phyloP scores from a whole-genome alignment of 352 stramenopile genomes.

The Paralagenidium karlingii region DNA sequence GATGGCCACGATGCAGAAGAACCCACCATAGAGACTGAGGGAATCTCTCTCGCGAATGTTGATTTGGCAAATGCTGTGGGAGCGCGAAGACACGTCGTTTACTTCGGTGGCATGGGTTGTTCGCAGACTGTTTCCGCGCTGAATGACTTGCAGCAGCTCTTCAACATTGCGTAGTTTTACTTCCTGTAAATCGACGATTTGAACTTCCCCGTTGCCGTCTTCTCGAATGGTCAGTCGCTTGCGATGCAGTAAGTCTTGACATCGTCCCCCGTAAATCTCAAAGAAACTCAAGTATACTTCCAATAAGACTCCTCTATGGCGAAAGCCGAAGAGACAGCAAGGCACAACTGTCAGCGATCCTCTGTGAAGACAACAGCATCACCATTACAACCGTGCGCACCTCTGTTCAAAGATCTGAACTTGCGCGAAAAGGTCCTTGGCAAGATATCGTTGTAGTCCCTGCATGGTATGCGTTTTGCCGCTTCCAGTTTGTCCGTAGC shows the following conservation, averaged over 20 bases:
- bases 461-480: constrained; percentile 94
- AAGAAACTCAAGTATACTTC: constrained; percentile 91
- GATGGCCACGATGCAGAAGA: no score
- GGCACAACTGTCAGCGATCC: not conserved
- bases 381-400: constrained; percentile 1
- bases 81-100: constrained; percentile 92
- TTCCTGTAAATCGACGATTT: constrained; percentile 92
- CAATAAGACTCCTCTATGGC: constrained; percentile 33
- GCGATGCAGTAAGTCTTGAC: constrained; percentile 89
- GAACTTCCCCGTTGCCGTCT: constrained; percentile 89
- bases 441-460: constrained; percentile 69
- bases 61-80: constrained; percentile 94
- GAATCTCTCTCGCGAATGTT: constrained; percentile 46
- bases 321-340: not conserved
- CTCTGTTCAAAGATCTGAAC: constrained; percentile 35
- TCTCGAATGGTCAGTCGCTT: constrained; percentile 89
- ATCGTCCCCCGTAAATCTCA: constrained; percentile 95
- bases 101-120: constrained; percentile 94
- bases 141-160: constrained; percentile 89
- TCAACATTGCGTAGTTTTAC: constrained; percentile 79
- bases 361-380: not conserved
- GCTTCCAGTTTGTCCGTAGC: constrained; percentile 87
- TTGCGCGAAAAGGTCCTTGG: constrained; percentile 59
- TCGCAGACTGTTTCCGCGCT: constrained; percentile 84
- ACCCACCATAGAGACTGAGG: constrained; percentile 30